phyloP scores from a whole-genome alignment of 2,329 filamentous ascomycete species.

The Uncinocarpus reesii region DNA sequence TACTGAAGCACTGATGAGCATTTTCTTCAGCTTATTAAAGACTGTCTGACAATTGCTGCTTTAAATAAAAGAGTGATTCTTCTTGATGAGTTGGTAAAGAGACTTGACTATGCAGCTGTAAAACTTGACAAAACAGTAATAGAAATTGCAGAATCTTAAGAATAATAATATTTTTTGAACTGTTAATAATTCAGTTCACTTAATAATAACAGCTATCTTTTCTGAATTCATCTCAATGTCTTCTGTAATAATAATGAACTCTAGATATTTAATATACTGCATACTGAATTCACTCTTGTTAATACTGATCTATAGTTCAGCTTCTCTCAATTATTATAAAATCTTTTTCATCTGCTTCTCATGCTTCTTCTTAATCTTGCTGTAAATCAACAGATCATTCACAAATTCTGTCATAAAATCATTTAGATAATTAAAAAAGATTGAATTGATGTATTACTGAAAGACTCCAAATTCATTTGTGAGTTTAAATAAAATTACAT shows the following conservation, averaged over 20 bases:
- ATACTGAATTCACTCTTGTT: constrained; percentile 2
- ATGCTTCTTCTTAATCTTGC: not conserved
- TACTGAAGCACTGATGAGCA: not conserved
- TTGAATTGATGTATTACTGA: constrained; percentile 1
- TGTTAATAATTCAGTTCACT: no score
- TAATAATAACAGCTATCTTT: not conserved
- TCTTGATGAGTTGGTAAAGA: not conserved
- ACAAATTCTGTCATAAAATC: not conserved
- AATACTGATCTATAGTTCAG: not conserved
- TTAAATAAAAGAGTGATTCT: not conserved
- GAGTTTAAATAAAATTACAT: not conserved
- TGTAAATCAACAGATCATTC: constrained; percentile 5
- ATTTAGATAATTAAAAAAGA: constrained; percentile 1
- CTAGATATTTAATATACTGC: not conserved
- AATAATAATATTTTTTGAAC: not conserved
- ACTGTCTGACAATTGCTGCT: not conserved
- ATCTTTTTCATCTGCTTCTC: not conserved
- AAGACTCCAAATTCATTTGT: not conserved
- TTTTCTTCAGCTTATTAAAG: not conserved
- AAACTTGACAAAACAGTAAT: no score
- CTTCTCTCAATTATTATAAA: not conserved
- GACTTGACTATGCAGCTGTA: not conserved
- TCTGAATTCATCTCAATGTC: constrained; percentile 1
- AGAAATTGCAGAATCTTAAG: constrained; percentile 4
- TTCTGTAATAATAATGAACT: not conserved